phyloP scores from a whole-genome alignment of 345 rosid species.

The Excoecaria agallocha region DNA sequence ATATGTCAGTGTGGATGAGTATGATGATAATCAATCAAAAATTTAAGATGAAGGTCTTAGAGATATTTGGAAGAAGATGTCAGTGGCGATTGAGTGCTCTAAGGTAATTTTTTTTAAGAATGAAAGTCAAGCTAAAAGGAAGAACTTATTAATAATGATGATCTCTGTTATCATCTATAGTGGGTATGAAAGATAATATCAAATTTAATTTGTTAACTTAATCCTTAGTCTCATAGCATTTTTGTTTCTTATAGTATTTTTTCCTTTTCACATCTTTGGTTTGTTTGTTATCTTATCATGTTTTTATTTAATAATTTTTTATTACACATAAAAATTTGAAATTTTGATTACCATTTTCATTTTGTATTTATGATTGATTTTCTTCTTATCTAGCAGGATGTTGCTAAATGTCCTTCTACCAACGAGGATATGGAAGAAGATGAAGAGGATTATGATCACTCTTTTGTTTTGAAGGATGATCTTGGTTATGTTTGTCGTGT shows the following conservation, averaged over 20 bases:
- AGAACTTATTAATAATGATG: background rate
- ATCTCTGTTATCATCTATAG: background rate
- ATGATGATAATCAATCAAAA: conserved; percentile 37
- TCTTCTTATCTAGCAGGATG: conserved; percentile 46
- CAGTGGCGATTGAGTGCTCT: conserved; percentile 59
- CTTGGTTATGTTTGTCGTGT: conserved; percentile 90
- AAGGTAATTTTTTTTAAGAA: conserved; percentile 46
- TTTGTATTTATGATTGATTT: conserved; percentile 10
- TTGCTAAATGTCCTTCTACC: conserved; percentile 35
- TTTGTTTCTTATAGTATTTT: background rate
- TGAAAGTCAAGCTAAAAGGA: background rate
- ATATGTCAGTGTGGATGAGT: conserved; percentile 59
- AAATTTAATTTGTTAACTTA: background rate
- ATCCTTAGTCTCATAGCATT: background rate
- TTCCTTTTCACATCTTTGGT: background rate
- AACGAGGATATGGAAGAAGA: conserved; percentile 45
- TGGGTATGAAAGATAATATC: background rate
- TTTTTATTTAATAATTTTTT: background rate
- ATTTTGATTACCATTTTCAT: background rate
- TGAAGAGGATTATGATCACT: conserved; percentile 70
- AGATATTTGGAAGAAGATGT: conserved; percentile 86
- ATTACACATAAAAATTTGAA: background rate
- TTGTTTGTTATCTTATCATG: background rate
- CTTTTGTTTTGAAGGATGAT: conserved; percentile 78
- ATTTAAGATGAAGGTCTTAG: conserved; percentile 63